A percentile compares a stretch with the other conserved stretches of the same genome.
phyloP scores from a whole-genome alignment of 208 protist species.

The Crithidia brevicula region DNA sequence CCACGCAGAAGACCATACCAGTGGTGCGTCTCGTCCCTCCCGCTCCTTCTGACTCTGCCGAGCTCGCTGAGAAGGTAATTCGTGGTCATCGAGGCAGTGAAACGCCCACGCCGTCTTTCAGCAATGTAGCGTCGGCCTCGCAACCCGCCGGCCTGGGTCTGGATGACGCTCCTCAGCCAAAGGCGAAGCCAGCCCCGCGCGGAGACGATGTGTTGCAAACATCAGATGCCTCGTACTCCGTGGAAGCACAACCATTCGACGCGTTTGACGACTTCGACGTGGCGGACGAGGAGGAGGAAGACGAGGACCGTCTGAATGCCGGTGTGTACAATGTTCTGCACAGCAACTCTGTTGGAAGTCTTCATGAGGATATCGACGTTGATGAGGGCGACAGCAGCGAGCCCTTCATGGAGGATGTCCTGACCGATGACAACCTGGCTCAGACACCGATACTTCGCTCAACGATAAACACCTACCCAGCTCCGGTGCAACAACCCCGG shows the following conservation, averaged over 20 bases:
- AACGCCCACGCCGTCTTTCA: neutral
- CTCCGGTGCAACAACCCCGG: no score
- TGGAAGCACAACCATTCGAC: neutral
- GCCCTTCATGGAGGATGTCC: slow-evolving; percentile 23
- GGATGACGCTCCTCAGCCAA: neutral
- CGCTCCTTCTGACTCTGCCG: neutral
- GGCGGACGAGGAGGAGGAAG: neutral
- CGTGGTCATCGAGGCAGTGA: neutral
- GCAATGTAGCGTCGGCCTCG: neutral
- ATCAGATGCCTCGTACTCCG: slow-evolving; percentile 11
- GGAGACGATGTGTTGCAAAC: neutral
- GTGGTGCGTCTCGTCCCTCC: slow-evolving; percentile 28
- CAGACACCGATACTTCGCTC: neutral
- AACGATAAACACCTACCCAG: neutral
- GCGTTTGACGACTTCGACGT: neutral
- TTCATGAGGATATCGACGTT: slow-evolving; percentile 9
- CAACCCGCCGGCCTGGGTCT: neutral
- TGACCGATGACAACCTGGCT: slow-evolving; percentile 10
- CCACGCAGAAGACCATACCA: slow-evolving; percentile 23
- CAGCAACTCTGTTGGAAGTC: neutral
- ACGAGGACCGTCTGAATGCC: neutral
- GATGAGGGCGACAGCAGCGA: neutral
- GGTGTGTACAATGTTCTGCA: neutral
- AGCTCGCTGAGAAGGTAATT: neutral
- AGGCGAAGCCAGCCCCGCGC: neutral